phyloP scores from a whole-genome alignment of 202 grass and related monocot species.

The Schoenoplectus tabernaemontani region DNA sequence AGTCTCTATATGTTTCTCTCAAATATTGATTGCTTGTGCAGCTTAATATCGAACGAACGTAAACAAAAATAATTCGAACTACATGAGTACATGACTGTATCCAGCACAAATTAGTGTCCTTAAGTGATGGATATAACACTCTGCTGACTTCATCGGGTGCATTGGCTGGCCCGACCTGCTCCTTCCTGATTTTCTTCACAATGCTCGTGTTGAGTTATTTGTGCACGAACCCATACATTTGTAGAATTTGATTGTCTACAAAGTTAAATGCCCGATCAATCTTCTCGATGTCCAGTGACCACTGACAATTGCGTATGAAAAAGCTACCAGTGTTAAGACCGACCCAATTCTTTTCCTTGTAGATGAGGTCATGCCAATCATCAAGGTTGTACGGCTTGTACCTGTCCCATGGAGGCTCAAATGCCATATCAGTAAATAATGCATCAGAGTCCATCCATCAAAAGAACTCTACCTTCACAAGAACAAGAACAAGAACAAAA shows the following conservation, averaged over 20 bases:
- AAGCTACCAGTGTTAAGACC: constrained; percentile 93
- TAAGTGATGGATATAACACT: constrained; percentile 53
- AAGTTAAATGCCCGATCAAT: constrained; percentile 94
- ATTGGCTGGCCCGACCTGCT: constrained; percentile 44
- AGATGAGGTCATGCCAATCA: constrained; percentile 67
- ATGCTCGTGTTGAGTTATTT: constrained; percentile 46
- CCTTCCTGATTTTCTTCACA: constrained; percentile 47
- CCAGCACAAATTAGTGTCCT: constrained; percentile 28
- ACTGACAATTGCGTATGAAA: constrained; percentile 92
- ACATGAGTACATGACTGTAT: constrained; percentile 7
- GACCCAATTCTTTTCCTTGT: constrained; percentile 74
- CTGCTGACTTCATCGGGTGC: constrained; percentile 37
- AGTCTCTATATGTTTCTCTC: neutral
- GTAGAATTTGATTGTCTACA: constrained; percentile 75
- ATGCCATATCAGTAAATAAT: constrained; percentile 81
- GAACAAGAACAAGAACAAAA: neutral
- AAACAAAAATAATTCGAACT: neutral
- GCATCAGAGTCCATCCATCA: constrained; percentile 98
- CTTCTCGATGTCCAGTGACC: constrained; percentile 62
- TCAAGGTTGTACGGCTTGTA: constrained; percentile 69
- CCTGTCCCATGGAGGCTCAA: constrained; percentile 73
- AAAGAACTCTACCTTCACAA: constrained; percentile 47
- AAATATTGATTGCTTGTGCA: neutral
- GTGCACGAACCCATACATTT: constrained; percentile 71
- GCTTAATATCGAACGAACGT: too few relatives aligned